These are phyloP conservation scores for Microsporum audouinii DNA, from an alignment of 2,329 filamentous ascomycete species.

Conservation along the genomic window DNA sequence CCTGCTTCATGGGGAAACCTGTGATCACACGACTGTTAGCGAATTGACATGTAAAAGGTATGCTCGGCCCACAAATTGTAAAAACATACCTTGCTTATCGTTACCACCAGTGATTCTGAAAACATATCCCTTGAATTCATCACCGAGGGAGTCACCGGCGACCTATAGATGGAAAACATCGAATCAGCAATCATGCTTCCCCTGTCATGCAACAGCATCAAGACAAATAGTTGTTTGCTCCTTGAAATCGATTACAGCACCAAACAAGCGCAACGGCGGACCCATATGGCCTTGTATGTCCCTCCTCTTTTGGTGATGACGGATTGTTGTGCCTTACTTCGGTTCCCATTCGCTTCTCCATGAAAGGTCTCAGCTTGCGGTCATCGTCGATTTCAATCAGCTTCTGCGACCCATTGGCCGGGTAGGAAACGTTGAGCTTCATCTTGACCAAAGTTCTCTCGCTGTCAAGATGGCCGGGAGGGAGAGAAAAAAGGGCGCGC, in stretches of 20 bases:
- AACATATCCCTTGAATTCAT: slow-evolving; percentile 99
- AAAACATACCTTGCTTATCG: slow-evolving; percentile 79
- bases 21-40: background rate
- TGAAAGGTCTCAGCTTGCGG: slow-evolving; percentile 96
- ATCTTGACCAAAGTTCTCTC: slow-evolving; percentile 46
- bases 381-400: slow-evolving; percentile 99
- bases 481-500: slow-evolving; percentile 32
- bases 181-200: background rate
- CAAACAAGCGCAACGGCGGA: background rate
- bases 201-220: background rate
- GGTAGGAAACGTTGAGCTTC: slow-evolving; percentile 76
- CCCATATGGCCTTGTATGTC: background rate
- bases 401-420: slow-evolving; percentile 99
- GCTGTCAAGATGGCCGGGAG: slow-evolving; percentile 39
- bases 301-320: background rate
- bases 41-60: background rate
- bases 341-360: slow-evolving; percentile 81
- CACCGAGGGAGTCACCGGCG: slow-evolving; percentile 83
- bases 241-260: background rate
- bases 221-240: background rate
- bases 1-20: slow-evolving; percentile 99
- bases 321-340: slow-evolving; percentile 28
- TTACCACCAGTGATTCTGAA: slow-evolving; percentile 99
- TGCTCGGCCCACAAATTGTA: background rate
- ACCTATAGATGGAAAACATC: slow-evolving; percentile 46